These are phyloP conservation scores for Raffaelea albimanens DNA, from an alignment of 2,329 filamentous ascomycete species.

Conservation along the genomic window DNA sequence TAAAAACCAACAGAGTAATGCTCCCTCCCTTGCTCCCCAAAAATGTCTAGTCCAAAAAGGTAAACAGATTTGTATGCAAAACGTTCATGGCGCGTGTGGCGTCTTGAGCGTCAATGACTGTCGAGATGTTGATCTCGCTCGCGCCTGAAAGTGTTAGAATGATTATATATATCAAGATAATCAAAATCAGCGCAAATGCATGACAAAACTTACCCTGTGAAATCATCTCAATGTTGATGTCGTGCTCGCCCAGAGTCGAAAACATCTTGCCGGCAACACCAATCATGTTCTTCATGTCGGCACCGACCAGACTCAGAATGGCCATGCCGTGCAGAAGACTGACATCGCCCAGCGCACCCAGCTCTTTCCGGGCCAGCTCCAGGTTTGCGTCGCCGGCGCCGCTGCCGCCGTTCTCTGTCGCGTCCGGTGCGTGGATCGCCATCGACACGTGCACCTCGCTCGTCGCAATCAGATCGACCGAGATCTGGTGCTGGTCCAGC, in stretches of 20 bases:
- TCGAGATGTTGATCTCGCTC: constrained; percentile 98
- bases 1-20: background rate
- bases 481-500: constrained; percentile 75
- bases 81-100: constrained; percentile 92
- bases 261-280: constrained; percentile 94
- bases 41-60: constrained; percentile 66
- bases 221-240: constrained; percentile 98
- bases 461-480: constrained; percentile 92
- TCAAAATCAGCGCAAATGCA: constrained; percentile 16
- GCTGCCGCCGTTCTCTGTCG: constrained; percentile 19
- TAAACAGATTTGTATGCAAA: constrained; percentile 92
- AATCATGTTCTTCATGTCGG: constrained; percentile 96
- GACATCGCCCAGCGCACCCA: constrained; percentile 77
- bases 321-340: constrained; percentile 89
- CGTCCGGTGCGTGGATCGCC: constrained; percentile 78
- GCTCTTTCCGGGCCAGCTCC: constrained; percentile 38
- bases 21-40: no score
- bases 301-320: constrained; percentile 87
- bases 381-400: constrained; percentile 39
- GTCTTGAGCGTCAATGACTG: constrained; percentile 86
- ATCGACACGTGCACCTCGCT: constrained; percentile 96
- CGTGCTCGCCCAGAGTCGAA: constrained; percentile 82
- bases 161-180: constrained; percentile 3
- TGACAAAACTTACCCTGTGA: constrained; percentile 66
- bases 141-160: constrained; percentile 49